These are phyloP conservation scores for Pseudocercospora cruenta DNA, from an alignment of 2,329 filamentous ascomycete species.

Conservation along the genomic window DNA sequence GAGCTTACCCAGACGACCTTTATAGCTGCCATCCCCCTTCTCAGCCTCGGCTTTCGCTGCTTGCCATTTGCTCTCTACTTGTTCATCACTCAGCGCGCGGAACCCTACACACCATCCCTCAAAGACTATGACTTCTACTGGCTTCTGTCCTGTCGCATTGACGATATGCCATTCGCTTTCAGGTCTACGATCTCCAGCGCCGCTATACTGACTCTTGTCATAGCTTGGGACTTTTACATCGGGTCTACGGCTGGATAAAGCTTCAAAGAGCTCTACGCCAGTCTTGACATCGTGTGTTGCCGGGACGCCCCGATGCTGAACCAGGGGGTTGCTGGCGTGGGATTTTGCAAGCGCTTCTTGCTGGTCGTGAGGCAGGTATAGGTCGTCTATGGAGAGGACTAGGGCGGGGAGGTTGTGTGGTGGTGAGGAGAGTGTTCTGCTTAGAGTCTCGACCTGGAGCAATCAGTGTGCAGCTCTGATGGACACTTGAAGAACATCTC, in stretches of 20 bases:
- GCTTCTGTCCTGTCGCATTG: conserved; percentile 53
- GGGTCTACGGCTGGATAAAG: conserved; percentile 55
- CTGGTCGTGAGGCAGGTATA: conserved; percentile 76
- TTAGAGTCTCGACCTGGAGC: conserved; percentile 63
- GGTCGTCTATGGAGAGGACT: conserved; percentile 83
- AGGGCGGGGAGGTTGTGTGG: conserved; percentile 66
- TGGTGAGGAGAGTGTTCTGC: conserved; percentile 60
- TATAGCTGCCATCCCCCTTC: conserved; percentile 43
- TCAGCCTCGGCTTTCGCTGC: conserved; percentile 55
- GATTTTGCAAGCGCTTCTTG: conserved; percentile 67
- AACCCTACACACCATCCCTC: conserved; percentile 95
- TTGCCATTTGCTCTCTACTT: conserved; percentile 58
- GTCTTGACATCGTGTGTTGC: conserved; percentile 79
- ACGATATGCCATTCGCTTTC: conserved; percentile 64
- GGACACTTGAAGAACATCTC: background rate
- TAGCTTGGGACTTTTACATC: conserved; percentile 70
- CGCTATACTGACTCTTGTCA: conserved; percentile 78
- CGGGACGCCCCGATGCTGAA: conserved; percentile 82
- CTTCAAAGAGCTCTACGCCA: conserved; percentile 64
- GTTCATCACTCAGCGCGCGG: conserved; percentile 62
- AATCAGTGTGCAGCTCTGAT: conserved; percentile 4
- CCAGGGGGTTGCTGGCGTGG: conserved; percentile 71
- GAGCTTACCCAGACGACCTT: conserved; percentile 58
- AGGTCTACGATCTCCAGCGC: conserved; percentile 74
- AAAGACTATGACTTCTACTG: conserved; percentile 70